Percentiles rank a stretch among this genome's conserved stretches.
Evolutionary conservation across 345 rosid genomes (phyloP).

Genomic region (Draba incana): DNA sequence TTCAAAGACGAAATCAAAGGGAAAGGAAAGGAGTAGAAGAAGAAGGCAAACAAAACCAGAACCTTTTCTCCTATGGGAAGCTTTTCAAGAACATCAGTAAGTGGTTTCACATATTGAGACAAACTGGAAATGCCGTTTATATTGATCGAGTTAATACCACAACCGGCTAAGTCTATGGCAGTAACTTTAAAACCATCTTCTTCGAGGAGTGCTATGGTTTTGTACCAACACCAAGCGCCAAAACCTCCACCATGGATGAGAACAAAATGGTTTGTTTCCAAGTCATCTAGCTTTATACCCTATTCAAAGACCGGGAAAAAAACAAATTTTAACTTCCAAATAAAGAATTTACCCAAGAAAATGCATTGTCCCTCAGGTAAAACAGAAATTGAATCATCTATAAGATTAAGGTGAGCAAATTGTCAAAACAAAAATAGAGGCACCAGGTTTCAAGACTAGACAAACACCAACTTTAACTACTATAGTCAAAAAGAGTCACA

Average conservation of each 20-base stretch:
- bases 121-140: constrained; percentile 70
- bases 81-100: constrained; percentile 72
- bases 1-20: not conserved
- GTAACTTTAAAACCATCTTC: constrained; percentile 88
- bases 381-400: constrained; percentile 4
- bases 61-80: constrained; percentile 82
- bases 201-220: constrained; percentile 89
- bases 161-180: constrained; percentile 89
- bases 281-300: constrained; percentile 72
- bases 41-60: constrained; percentile 22
- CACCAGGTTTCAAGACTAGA: not conserved
- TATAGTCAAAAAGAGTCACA: not conserved
- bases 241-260: constrained; percentile 98
- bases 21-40: constrained; percentile 4
- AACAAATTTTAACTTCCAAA: not conserved
- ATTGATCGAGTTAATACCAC: constrained; percentile 79
- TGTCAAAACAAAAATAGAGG: not conserved
- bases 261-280: constrained; percentile 82
- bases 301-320: constrained; percentile 35
- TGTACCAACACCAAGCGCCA: constrained; percentile 99
- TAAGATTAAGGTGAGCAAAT: not conserved
- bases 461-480: constrained; percentile 5
- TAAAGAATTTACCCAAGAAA: not conserved
- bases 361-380: not conserved
- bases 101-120: constrained; percentile 85